Conservation (phyloP, 2,329 filamentous ascomycete species). For the Neofusicoccum sp. region DNA sequence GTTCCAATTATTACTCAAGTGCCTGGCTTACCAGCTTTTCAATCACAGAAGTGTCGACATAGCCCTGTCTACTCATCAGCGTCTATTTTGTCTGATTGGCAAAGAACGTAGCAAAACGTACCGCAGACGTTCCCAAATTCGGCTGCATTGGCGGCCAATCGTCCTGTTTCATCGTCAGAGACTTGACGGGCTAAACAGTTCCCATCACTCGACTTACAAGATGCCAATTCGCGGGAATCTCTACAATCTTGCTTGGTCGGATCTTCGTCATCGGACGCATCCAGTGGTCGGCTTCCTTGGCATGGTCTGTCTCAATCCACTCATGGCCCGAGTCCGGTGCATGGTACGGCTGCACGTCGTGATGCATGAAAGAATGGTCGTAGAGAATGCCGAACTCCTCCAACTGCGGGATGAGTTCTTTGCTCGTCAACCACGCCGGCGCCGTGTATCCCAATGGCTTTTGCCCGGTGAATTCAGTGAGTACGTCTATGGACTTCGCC, state of each 20-base stretch:
- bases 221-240: slow-evolving; percentile 52
- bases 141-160: slow-evolving; percentile 51
- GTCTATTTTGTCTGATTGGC: too few relatives aligned
- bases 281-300: slow-evolving; percentile 38
- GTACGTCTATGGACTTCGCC: slow-evolving; percentile 41
- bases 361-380: slow-evolving; percentile 54
- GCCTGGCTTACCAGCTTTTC: slow-evolving; percentile 33
- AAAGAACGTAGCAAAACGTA: neutral
- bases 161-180: slow-evolving; percentile 31
- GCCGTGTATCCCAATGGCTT: slow-evolving; percentile 49
- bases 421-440: slow-evolving; percentile 45
- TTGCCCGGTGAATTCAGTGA: slow-evolving; percentile 43
- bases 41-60: slow-evolving; percentile 45
- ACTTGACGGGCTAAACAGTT: neutral
- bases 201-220: slow-evolving; percentile 2
- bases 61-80: slow-evolving; percentile 37
- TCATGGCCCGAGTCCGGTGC: slow-evolving; percentile 31
- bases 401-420: slow-evolving; percentile 43
- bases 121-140: slow-evolving; percentile 25
- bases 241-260: slow-evolving; percentile 41
- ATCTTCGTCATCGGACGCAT: slow-evolving; percentile 43
- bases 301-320: slow-evolving; percentile 34
- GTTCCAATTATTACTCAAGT: too few relatives aligned
- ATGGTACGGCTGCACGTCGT: slow-evolving; percentile 49
- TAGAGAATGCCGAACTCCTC: slow-evolving; percentile 48